phyloP scores from a whole-genome alignment of 805 yeast genomes.

The Monosporozyma solicola region DNA sequence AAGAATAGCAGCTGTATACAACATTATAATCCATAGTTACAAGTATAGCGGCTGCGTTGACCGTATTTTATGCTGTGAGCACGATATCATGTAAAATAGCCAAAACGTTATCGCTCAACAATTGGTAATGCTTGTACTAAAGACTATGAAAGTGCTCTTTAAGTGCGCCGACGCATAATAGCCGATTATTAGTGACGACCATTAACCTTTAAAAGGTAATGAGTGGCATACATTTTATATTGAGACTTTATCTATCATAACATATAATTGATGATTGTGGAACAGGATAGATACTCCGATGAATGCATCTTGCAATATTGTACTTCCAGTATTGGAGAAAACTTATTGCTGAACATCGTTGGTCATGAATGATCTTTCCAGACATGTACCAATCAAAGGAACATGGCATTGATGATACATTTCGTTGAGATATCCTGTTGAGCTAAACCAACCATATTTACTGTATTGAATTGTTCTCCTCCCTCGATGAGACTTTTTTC shows the following conservation, averaged over 20 bases:
- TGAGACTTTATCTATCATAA: neutral
- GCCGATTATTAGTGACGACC: no score
- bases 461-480: no score
- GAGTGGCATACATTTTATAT: no score
- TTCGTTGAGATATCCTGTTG: neutral
- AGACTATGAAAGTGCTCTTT: neutral
- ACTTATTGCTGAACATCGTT: neutral
- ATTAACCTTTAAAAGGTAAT: no score
- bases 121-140: neutral
- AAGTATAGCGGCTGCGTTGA: neutral
- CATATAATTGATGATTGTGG: neutral
- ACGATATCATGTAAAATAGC: no score
- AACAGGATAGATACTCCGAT: neutral
- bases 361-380: neutral
- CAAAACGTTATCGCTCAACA: no score
- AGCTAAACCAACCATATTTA: neutral
- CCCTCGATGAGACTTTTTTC: no score
- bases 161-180: neutral
- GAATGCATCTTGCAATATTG: neutral
- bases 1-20: neutral
- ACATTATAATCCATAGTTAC: neutral
- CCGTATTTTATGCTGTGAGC: neutral
- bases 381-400: neutral
- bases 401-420: neutral
- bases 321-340: neutral